Percentiles rank a stretch among this genome's conserved stretches.
phyloP scores from a whole-genome alignment of 225 moss, liverwort and hornwort species.

The Physcomitrellopsis africana region DNA sequence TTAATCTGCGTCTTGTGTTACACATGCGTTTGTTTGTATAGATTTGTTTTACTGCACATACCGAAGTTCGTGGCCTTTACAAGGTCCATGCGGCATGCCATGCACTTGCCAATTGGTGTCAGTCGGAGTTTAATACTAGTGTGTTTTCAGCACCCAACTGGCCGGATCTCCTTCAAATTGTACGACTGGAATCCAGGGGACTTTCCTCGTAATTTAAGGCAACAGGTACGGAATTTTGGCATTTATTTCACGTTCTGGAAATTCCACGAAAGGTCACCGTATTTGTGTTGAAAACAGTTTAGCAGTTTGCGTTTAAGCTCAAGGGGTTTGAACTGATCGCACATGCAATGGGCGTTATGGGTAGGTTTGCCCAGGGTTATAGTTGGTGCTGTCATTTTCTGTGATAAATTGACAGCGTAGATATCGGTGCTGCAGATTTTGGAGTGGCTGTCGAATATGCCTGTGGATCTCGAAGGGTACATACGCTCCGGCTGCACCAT shows the following conservation, averaged over 20 bases:
- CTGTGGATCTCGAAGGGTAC: constrained; percentile 95
- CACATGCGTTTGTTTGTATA: not conserved
- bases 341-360: not conserved
- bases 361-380: not conserved
- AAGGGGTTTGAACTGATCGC: constrained; percentile 5
- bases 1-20: not conserved
- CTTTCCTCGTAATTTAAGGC: constrained; percentile 92
- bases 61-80: constrained; percentile 1
- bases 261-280: not conserved
- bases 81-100: not conserved
- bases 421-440: constrained; percentile 59
- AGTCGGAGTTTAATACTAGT: constrained; percentile 1
- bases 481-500: constrained; percentile 99
- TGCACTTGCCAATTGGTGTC: constrained; percentile 8
- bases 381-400: not conserved
- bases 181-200: constrained; percentile 99
- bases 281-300: not conserved
- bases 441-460: constrained; percentile 97
- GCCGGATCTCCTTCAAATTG: constrained; percentile 95
- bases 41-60: constrained; percentile 25
- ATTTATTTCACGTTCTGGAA: not conserved
- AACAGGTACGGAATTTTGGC: constrained; percentile 59
- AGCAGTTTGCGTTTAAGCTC: not conserved
- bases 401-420: constrained; percentile 18
- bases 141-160: constrained; percentile 77